Evolutionary conservation across 257 asterid genomes (phyloP).

Genomic region (Agastache rugosa): DNA sequence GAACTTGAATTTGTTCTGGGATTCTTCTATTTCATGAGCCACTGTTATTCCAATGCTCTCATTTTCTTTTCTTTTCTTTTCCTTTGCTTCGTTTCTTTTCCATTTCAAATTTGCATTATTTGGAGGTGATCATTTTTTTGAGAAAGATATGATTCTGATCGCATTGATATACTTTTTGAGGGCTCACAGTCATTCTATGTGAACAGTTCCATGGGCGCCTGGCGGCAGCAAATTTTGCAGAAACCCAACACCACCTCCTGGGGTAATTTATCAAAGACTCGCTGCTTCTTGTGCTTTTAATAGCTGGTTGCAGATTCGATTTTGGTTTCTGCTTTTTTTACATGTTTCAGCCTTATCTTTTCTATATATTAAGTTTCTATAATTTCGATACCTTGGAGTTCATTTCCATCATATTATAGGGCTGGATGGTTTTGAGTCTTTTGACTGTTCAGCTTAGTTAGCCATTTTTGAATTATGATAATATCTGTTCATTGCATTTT

Average conservation of each 20-base stretch:
- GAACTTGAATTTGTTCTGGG: constrained; percentile 26
- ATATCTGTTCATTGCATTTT: neutral
- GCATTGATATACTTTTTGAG: constrained; percentile 18
- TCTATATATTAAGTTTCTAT: neutral
- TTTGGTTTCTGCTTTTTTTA: neutral
- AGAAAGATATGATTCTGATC: constrained; percentile 5
- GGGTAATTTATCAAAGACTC: constrained; percentile 58
- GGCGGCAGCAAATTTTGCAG: constrained; percentile 94
- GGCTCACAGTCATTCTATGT: constrained; percentile 33
- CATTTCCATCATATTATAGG: neutral
- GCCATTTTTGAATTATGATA: neutral
- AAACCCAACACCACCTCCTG: constrained; percentile 87
- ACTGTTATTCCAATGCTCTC: neutral
- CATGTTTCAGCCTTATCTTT: neutral
- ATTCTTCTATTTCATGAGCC: constrained; percentile 6
- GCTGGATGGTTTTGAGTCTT: neutral
- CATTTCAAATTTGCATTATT: neutral
- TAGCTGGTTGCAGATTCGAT: neutral
- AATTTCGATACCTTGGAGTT: neutral
- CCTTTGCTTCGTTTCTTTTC: neutral
- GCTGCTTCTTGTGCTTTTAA: neutral
- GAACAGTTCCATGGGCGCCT: constrained; percentile 98
- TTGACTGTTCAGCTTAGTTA: neutral
- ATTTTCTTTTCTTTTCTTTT: neutral
- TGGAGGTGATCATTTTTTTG: neutral